phyloP scores from a whole-genome alignment of 1,139 yeast genomes.

The Arxiozyma bovina region DNA sequence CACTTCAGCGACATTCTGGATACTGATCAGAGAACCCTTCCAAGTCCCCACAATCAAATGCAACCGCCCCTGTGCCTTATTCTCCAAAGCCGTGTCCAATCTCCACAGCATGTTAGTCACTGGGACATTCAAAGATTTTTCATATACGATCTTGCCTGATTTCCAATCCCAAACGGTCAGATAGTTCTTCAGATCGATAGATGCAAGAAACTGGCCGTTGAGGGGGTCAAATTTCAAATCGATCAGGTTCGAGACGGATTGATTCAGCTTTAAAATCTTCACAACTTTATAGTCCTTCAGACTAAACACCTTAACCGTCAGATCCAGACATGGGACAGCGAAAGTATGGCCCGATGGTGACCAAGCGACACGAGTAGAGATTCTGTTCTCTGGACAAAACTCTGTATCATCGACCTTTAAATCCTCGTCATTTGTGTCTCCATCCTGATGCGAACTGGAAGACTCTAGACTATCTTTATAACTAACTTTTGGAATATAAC shows the following conservation, averaged over 20 bases:
- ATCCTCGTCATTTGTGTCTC: conserved; percentile 26
- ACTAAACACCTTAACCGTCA: conserved; percentile 25
- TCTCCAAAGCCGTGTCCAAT: conserved; percentile 10
- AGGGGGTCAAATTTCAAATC: conserved; percentile 51
- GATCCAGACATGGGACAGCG: conserved; percentile 45
- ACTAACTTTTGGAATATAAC: conserved; percentile 32
- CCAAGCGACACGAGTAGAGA: conserved; percentile 44
- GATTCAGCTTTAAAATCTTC: conserved; percentile 12
- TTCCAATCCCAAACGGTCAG: conserved; percentile 50
- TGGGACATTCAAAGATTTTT: conserved; percentile 22
- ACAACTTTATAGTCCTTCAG: conserved; percentile 20
- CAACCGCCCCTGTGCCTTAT: conserved; percentile 13
- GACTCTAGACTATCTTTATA: conserved; percentile 28
- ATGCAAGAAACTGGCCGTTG: conserved; percentile 50
- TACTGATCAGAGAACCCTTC: conserved; percentile 41
- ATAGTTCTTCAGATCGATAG: conserved; percentile 40
- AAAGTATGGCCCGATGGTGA: conserved; percentile 55
- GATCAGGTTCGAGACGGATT: conserved; percentile 34
- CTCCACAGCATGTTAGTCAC: conserved; percentile 32
- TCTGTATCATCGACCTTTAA: conserved; percentile 20
- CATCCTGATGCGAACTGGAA: conserved; percentile 12
- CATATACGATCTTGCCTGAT: conserved; percentile 28
- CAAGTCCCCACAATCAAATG: conserved; percentile 42
- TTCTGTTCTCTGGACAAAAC: conserved; percentile 30
- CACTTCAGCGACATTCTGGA: conserved; percentile 32